Evolutionary conservation across 2,329 filamentous ascomycete species (phyloP), one percentile per base, ranked within the genome.

Genomic region (Ascochyta viciae-villosae): DNA sequence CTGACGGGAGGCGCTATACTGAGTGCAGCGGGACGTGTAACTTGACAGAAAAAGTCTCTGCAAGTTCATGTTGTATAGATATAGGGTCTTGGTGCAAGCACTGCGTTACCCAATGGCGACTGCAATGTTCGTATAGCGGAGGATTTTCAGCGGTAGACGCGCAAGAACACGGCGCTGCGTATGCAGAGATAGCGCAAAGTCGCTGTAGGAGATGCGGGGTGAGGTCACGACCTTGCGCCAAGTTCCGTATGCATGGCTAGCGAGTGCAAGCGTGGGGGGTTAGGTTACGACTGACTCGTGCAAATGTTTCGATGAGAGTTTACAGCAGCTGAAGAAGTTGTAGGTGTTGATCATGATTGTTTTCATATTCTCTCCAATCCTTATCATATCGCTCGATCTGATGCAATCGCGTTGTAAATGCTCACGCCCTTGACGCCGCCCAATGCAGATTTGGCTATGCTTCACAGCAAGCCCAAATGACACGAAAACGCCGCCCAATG

Each of bases 341-440:
- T 33, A 26, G 26, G 23, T 37, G 19, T 8, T 35, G 23, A 37
- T 22, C 4, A 40, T 37, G 10, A 39, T 43, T 8, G 19, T 39
- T 47, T 48, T 39, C n/a, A 19, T 24, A 39, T 19, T 39, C 7
- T 19, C 42, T 16, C 22, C 16, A 34, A 31, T 26, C 9, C 7
- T 16, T 2, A 23, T 22, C 33, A 29, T 19, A 34, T 39, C n/a
- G 31, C 26, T 27, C 38, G 15, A 56, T 50, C 8, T 42, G n/a
- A 44, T 47, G 38, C 42, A 24, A 23, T 46, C 35, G 47, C 23
- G 49, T 43, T 40, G 49, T 42, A 58, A 61, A 72, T 71, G 69
- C 68, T 66, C 61, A 67, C 42, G 29, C 47, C 56, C 38, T 19
- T 27, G 65, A 68, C 67, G 43, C 69, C 68, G 57, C 62, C 64